Evolutionary conservation across 2,329 filamentous ascomycete genomes (phyloP), one percentile per base, ranked within the genome.

Genomic region (Colletotrichum spinosum): DNA sequence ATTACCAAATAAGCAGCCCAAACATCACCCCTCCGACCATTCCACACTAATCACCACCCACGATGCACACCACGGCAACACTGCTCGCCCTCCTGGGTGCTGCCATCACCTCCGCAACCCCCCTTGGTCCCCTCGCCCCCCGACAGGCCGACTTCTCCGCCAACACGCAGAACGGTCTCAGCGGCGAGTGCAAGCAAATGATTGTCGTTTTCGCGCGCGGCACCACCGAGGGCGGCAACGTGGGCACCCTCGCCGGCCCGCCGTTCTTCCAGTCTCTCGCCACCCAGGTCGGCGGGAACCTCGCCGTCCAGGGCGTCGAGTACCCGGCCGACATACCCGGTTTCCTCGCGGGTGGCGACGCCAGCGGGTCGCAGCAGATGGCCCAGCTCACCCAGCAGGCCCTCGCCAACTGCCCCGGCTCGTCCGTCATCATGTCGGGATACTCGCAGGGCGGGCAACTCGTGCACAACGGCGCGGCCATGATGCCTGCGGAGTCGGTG

Each of bases 141-240:
- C 66, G 62, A 9, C 66, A 67, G 56, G 66, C 62, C 48, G 57
- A 68, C 41, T 67, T 66, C 54, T 68, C 65, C 10, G 48, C n/a
- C 15, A 65, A 54, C 53, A 49, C 51, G n/a, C 66, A 60, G 37
- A 58, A 69, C 46, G 65, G 66, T 33, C 61, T 69, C 25, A 55
- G 55, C 13, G 67, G 65, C 12, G 38, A 44, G 4, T 84, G 82
- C 73, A 80, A 79, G 39, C 71, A 76, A 38, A 78, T 84, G 67
- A 87, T 84, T 8, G 73, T 88, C 55, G 81, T 88, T 69, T 88
- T 84, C 69, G 85, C 85, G n/a, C 81, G 85, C 15, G 85, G 86
- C 8, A 86, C 85, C 4, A 81, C 79, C 6, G 84, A 87, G 73
- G 41, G 67, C 1, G 84, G 84, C 45, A 87, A 85, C 69, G 81